Base-by-base conservation (phyloP, 2,329 filamentous ascomycete genomes). In the Penicillium sp. region DNA sequence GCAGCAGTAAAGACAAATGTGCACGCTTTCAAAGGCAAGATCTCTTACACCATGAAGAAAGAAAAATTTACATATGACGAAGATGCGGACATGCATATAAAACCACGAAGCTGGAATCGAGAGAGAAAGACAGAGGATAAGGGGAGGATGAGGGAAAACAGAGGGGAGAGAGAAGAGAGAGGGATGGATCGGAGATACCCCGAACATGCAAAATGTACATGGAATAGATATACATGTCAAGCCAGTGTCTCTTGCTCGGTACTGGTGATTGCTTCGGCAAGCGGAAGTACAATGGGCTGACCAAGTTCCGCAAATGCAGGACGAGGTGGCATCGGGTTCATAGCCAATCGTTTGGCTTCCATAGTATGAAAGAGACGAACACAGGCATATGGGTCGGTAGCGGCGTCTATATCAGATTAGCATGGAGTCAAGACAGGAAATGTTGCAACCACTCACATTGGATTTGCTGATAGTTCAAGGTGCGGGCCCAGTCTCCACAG, bases 341-440 rank as follows among this genome's bases (percentile, higher is more conserved):
- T 77, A 6, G 77, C 75, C 61, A 83, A 78, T 14, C 92, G 81
- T 63, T 88, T 83, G 46, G 82, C 75, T 53, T 97, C 87, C 42
- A 96, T 76, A 1, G 82, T 80, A 55, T 90, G 79, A 65, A 85
- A 96, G 1, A 97, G 76, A 52, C 90, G 87, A 10, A 88, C 73
- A 41, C 86, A 84, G 55, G 89, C 91, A 68, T 96, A 97, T 0
- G 90, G 88, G 70, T 96, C 91, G 1, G 89, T 87, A 11, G 90
- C 91, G 9, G 90, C 86, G 71, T 92, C 87, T 89, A 62, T 7
- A 40, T 8, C 9, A 47, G 40, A 31, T 27, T 22, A n/a, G 34
- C 31, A 10, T n/a, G 39, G 54, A 68, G 29, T 57, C 57, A 61
- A 13, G 8, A 55, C 45, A 5, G 59, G 50, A 43, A 34, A 21